These are phyloP conservation scores for Xerocomus spinulosus DNA, from an alignment of 768 basidiomycete species.

Conservation along the genomic window DNA sequence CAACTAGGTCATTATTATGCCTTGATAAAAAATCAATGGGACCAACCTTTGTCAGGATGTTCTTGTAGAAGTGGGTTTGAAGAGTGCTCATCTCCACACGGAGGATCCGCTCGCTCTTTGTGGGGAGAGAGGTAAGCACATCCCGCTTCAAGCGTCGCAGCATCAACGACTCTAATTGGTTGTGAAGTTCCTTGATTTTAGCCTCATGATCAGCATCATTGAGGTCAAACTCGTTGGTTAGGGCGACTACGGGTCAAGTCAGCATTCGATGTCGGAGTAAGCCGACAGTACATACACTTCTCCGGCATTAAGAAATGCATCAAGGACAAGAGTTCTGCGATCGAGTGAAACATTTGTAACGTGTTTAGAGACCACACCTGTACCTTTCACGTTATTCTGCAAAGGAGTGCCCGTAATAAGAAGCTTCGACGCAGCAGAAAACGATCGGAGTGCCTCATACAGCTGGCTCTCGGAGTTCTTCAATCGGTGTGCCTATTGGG, in stretches of 20 bases:
- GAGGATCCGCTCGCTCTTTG: slow-evolving; percentile 96
- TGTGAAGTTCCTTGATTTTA: slow-evolving; percentile 94
- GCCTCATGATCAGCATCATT: slow-evolving; percentile 87
- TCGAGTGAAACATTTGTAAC: slow-evolving; percentile 9
- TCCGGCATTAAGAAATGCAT: slow-evolving; percentile 99
- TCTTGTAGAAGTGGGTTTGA: slow-evolving; percentile 98
- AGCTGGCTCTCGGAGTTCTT: slow-evolving; percentile 98
- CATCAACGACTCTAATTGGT: slow-evolving; percentile 92
- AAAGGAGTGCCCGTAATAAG: slow-evolving; percentile 98
- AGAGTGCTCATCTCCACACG: slow-evolving; percentile 96
- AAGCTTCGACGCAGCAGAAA: slow-evolving; percentile 86
- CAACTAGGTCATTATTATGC: slow-evolving; percentile 4
- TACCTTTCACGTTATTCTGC: slow-evolving; percentile 98
- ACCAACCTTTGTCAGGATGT: slow-evolving; percentile 84
- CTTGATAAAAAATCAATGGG: background rate
- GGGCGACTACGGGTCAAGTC: slow-evolving; percentile 54
- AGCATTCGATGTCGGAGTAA: background rate
- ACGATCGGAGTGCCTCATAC: slow-evolving; percentile 89
- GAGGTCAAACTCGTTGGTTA: slow-evolving; percentile 94
- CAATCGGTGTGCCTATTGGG: slow-evolving; percentile 79
- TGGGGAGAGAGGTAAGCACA: slow-evolving; percentile 91
- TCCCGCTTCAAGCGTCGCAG: slow-evolving; percentile 91
- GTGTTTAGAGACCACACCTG: slow-evolving; percentile 13
- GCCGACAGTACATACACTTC: slow-evolving; percentile 60
- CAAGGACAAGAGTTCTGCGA: slow-evolving; percentile 81